phyloP scores from a whole-genome alignment of 306 rosid species.

The Pueraria montana region DNA sequence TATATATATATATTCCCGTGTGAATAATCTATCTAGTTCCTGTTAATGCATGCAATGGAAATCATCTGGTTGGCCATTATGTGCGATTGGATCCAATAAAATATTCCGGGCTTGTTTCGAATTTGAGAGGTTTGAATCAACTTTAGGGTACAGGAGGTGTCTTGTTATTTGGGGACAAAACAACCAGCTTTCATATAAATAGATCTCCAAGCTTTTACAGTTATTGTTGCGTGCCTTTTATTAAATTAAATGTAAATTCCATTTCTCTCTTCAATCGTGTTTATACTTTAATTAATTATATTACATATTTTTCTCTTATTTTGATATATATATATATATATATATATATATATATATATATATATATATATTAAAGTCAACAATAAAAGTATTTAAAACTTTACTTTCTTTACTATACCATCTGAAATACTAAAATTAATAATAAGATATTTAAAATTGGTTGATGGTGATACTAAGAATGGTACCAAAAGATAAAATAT shows the following conservation, averaged over 20 bases:
- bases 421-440: too few relatives aligned
- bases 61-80: slow-evolving; percentile 73
- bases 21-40: slow-evolving; percentile 35
- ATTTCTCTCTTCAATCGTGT: too few relatives aligned
- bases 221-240: not conserved
- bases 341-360: too few relatives aligned
- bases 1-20: not conserved
- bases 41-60: slow-evolving; percentile 50
- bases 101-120: slow-evolving; percentile 32
- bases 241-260: not conserved
- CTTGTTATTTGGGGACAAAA: slow-evolving; percentile 60
- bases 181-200: slow-evolving; percentile 47
- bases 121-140: slow-evolving; percentile 51
- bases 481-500: too few relatives aligned
- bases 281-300: too few relatives aligned
- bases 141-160: slow-evolving; percentile 71
- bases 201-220: slow-evolving; percentile 35
- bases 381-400: too few relatives aligned
- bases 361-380: too few relatives aligned
- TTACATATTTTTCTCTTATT: too few relatives aligned
- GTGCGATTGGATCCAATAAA: slow-evolving; percentile 39
- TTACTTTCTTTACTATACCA: too few relatives aligned
- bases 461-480: too few relatives aligned
- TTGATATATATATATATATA: too few relatives aligned
- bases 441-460: too few relatives aligned